Conservation (phyloP, 352 stramenopile species). For the Globisporangium iwayamae region DNA sequence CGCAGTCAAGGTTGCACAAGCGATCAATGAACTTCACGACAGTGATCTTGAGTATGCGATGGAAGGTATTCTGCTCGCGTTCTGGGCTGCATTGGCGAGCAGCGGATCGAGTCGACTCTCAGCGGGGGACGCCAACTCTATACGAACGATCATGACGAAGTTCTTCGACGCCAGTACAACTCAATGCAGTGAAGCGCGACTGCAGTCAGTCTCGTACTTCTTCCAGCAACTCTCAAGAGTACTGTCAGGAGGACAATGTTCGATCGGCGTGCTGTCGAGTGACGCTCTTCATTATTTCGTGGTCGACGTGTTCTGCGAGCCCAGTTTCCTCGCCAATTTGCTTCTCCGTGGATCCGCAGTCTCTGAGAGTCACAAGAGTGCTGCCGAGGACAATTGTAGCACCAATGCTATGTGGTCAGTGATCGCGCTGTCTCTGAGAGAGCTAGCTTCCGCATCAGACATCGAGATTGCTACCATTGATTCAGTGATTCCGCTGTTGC, state of each 20-base stretch:
- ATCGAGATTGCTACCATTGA: slow-evolving; percentile 22
- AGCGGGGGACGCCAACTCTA: slow-evolving; percentile 13
- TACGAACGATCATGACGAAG: slow-evolving; percentile 26
- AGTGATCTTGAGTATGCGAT: background rate
- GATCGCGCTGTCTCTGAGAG: slow-evolving; percentile 22
- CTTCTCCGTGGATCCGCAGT: slow-evolving; percentile 19
- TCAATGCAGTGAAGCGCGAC: background rate
- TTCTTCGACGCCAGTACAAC: slow-evolving; percentile 11
- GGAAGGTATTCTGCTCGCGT: slow-evolving; percentile 10
- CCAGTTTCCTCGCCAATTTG: slow-evolving; percentile 23
- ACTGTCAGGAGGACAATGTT: slow-evolving; percentile 10
- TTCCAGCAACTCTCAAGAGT: slow-evolving; percentile 21
- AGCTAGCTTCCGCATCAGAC: slow-evolving; percentile 15
- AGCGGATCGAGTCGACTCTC: background rate
- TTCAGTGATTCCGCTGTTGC: slow-evolving; percentile 38
- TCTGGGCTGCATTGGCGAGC: slow-evolving; percentile 20
- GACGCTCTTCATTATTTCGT: slow-evolving; percentile 18
- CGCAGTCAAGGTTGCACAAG: slow-evolving; percentile 27
- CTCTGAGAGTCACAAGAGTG: background rate
- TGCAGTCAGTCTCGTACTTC: background rate
- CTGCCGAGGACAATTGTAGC: background rate
- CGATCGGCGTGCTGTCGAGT: slow-evolving; percentile 3
- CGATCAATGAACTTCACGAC: slow-evolving; percentile 18
- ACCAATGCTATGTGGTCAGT: slow-evolving; percentile 26
- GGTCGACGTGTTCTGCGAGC: slow-evolving; percentile 23